A percentile compares a stretch with the other conserved stretches of the same genome.
These are phyloP conservation scores for Russula sp. DNA, from an alignment of 768 basidiomycete species.

Conservation along the genomic window DNA sequence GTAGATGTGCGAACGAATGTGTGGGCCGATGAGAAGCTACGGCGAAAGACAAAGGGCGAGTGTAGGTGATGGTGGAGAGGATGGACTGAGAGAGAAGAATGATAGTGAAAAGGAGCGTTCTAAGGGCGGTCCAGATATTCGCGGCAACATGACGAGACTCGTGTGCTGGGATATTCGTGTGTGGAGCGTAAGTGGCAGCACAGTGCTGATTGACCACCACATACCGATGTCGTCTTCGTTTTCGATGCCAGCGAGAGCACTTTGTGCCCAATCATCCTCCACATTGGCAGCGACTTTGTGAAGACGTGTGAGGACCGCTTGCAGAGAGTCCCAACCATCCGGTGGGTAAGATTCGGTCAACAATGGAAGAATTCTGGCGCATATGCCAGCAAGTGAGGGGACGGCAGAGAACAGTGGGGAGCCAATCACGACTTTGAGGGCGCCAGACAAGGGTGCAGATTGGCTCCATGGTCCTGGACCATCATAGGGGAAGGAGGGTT, in stretches of 20 bases:
- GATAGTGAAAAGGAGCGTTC: slow-evolving; percentile 66
- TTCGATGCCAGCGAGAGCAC: slow-evolving; percentile 24
- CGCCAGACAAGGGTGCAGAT: slow-evolving; percentile 13
- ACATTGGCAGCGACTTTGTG: slow-evolving; percentile 22
- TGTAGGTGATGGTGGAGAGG: slow-evolving; percentile 47
- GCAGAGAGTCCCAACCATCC: slow-evolving; percentile 26
- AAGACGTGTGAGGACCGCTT: slow-evolving; percentile 19
- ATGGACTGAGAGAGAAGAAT: slow-evolving; percentile 63
- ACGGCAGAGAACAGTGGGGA: slow-evolving; percentile 25
- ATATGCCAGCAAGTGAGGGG: slow-evolving; percentile 23
- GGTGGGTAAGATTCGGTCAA: slow-evolving; percentile 24
- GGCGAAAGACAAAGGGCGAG: neutral
- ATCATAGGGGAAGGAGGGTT: slow-evolving; percentile 12
- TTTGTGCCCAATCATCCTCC: slow-evolving; percentile 27
- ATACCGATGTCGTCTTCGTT: slow-evolving; percentile 29
- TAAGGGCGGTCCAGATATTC: slow-evolving; percentile 61
- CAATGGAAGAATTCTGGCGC: slow-evolving; percentile 23
- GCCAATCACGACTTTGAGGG: slow-evolving; percentile 18
- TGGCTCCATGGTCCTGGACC: slow-evolving; percentile 9
- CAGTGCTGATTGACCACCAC: neutral
- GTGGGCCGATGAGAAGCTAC: neutral
- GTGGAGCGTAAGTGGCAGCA: neutral
- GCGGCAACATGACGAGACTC: slow-evolving; percentile 39
- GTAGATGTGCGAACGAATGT: neutral
- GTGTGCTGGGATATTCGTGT: slow-evolving; percentile 29